A percentile compares a stretch with the other conserved stretches of the same genome.
Conservation (phyloP, 306 rosid species). For the apple (Malus domestica) region ASM211411v1 NC_041802.1:27909501-27910000, state of each 20-base stretch:
- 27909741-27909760: slow-evolving; percentile 12
- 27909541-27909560: too few species aligned
- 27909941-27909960: too few species aligned
- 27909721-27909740: slow-evolving; percentile 7
- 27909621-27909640: neutral
- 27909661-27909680: neutral
- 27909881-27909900: too few species aligned
- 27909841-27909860: neutral
- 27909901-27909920: too few species aligned
- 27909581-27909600: too few species aligned
- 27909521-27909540: too few species aligned
- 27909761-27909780: slow-evolving; percentile 4
- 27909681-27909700: neutral
- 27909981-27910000: too few species aligned
- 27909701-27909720: slow-evolving; percentile 7
- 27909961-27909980: too few species aligned
- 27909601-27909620: too few species aligned
- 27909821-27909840: neutral
- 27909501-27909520: neutral
- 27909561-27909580: neutral
- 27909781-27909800: slow-evolving; percentile 32
- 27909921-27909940: too few species aligned
- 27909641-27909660: neutral
- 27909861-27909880: neutral
- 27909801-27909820: slow-evolving; percentile 22